A percentile compares a stretch with the other conserved stretches of the same genome.
Evolutionary conservation across 306 rosid genomes (phyloP).

Genomic region (Ceratonia siliqua): DNA sequence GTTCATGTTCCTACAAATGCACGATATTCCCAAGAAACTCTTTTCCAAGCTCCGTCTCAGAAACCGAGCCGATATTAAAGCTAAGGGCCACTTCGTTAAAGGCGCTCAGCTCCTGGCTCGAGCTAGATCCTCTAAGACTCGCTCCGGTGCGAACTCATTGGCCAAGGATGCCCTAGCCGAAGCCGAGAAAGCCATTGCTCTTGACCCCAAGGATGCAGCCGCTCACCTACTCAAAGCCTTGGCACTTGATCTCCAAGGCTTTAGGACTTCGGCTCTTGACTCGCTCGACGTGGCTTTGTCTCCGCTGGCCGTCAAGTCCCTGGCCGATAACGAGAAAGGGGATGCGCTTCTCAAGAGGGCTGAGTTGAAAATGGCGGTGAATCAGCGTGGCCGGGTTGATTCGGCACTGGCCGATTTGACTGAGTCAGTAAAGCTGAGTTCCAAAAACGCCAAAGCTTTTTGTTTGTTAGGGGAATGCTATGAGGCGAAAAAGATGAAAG

Average conservation of each 20-base stretch:
- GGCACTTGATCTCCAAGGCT: constrained; percentile 76
- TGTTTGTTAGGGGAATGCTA: constrained; percentile 73
- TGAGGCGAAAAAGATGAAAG: constrained; percentile 67
- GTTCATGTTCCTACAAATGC: constrained; percentile 58
- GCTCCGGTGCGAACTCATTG: constrained; percentile 34
- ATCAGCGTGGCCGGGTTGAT: constrained; percentile 48
- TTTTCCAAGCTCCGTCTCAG: constrained; percentile 54
- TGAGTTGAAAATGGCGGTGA: constrained; percentile 62
- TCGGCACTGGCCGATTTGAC: constrained; percentile 67
- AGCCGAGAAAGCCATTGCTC: constrained; percentile 70
- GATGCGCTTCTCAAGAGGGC: constrained; percentile 84
- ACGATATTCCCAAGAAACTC: constrained; percentile 62
- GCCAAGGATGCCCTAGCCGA: constrained; percentile 59
- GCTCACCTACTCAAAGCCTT: constrained; percentile 75
- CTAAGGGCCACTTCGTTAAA: constrained; percentile 78
- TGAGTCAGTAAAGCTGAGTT: constrained; percentile 57
- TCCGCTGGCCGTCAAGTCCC: constrained; percentile 61
- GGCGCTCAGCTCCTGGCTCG: constrained; percentile 81
- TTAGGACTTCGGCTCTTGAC: constrained; percentile 74
- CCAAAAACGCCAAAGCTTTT: constrained; percentile 57
- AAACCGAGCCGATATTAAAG: constrained; percentile 42
- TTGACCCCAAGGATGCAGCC: constrained; percentile 85
- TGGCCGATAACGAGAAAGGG: constrained; percentile 58
- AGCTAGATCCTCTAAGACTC: constrained; percentile 55
- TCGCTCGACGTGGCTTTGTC: constrained; percentile 76